Evolutionary conservation across 2,329 filamentous ascomycete species (phyloP).

Genomic region (Monilinia fructigena): DNA sequence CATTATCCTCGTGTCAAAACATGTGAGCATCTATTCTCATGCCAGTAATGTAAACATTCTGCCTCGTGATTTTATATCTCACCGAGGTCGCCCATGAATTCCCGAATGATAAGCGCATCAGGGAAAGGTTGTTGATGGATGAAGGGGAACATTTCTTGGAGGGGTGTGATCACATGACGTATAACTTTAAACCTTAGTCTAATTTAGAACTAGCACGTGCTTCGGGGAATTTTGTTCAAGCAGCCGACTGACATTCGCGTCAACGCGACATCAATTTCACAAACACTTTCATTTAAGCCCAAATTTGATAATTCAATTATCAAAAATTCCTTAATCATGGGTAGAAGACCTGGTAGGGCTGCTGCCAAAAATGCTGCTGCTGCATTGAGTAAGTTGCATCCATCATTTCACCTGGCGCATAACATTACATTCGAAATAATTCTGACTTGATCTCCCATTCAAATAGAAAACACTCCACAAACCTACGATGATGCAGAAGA

Average conservation of each 20-base stretch:
- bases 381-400: constrained; percentile 49
- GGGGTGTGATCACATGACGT: not conserved
- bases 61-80: constrained; percentile 4
- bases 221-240: constrained; percentile 10
- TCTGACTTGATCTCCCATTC: constrained; percentile 16
- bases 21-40: not conserved
- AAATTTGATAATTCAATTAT: constrained; percentile 16
- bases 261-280: constrained; percentile 3
- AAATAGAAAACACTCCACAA: constrained; percentile 50
- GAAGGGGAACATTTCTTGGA: not conserved
- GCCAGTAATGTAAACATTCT: not conserved
- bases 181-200: no score
- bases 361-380: constrained; percentile 54
- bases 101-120: constrained; percentile 11
- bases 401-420: constrained; percentile 28
- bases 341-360: constrained; percentile 53
- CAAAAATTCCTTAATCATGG: constrained; percentile 35
- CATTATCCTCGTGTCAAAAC: not conserved
- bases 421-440: not conserved
- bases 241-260: constrained; percentile 18
- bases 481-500: constrained; percentile 47
- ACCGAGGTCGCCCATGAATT: not conserved
- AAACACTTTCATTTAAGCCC: not conserved
- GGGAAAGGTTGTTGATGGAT: not conserved
- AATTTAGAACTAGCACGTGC: not conserved